Evolutionary conservation across 2,329 filamentous ascomycete species (phyloP).

Genomic region (Acephala macrosclerotiorum): DNA sequence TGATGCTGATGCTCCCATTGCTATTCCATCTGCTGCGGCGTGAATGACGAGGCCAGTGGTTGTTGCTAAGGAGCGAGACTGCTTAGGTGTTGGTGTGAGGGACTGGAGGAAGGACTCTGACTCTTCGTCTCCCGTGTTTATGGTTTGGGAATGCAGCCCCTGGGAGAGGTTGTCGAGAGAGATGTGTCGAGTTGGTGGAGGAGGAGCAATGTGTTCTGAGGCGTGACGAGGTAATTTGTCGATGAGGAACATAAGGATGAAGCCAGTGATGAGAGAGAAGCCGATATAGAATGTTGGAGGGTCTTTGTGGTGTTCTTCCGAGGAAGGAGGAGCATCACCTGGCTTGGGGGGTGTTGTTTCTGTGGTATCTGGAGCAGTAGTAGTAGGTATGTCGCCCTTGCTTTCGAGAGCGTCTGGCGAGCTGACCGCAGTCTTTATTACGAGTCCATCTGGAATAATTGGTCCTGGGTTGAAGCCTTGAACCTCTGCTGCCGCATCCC

Average conservation of each 20-base stretch:
- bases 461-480: background rate
- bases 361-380: constrained; percentile 17
- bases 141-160: constrained; percentile 48
- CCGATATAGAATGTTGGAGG: constrained; percentile 81
- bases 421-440: background rate
- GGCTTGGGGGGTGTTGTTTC: constrained; percentile 19
- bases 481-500: constrained; percentile 12
- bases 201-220: constrained; percentile 67
- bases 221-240: constrained; percentile 83
- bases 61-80: constrained; percentile 75
- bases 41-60: constrained; percentile 97
- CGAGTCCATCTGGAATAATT: constrained; percentile 10
- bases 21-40: constrained; percentile 92
- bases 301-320: constrained; percentile 52
- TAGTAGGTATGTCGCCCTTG: constrained; percentile 8
- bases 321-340: background rate
- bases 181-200: constrained; percentile 80
- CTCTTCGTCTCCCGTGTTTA: constrained; percentile 59
- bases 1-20: constrained; percentile 88
- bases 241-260: constrained; percentile 96
- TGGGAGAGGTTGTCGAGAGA: constrained; percentile 82
- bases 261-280: constrained; percentile 84
- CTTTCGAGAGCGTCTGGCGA: constrained; percentile 10
- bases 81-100: constrained; percentile 62
- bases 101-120: constrained; percentile 66